Evolutionary conservation across 495 filamentous ascomycete species (phyloP), one percentile per base, ranked within the genome.

Genomic region (Penicillium silybi): DNA sequence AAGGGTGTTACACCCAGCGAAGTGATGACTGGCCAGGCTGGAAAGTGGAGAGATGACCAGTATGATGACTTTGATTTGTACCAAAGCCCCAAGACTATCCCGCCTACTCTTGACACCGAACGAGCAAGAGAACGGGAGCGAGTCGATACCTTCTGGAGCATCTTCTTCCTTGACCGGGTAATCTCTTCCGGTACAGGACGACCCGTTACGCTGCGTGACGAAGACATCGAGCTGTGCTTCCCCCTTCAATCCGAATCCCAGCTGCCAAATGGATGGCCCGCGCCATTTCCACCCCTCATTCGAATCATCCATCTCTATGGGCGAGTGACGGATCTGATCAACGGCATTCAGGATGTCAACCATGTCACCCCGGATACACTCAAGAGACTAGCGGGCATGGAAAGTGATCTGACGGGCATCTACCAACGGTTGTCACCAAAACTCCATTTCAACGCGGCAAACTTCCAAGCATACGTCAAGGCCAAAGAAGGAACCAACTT

Each of bases 271-370:
- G 80, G 79, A 17, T 89, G 85, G 81, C 88, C 88, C 10, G 78
- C 84, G 32, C 87, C 88, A 2, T 90, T 92, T 47, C 87, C 88
- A 2, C 83, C 84, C 3, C 75, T 92, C 7, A 86, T 91, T 54
- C 82, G 87, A 46, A 87, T 95, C 29, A 86, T 95, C 27, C 85
- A 91, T 64, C 73, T 95, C 3, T 95, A 92, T 53, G 89, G 89
- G 15, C 76, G 86, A 26, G 87, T 87, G 6, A 90, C 88, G 0
- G 89, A 95, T 59, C 71, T 92, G 17, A 79, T 95, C 45, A 95
- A 95, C 66, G 87, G 86, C 52, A 89, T 92, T 57, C 83, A 84
- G 53, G 79, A 88, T 58, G 81, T 81, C 54, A 77, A 85, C n/a
- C 81, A 88, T 63, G 81, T 92, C 13, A 88, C 86, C 2, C 66